Evolutionary conservation across 2,329 filamentous ascomycete species (phyloP).

Genomic region (Phyllosticta citrichinensis): DNA sequence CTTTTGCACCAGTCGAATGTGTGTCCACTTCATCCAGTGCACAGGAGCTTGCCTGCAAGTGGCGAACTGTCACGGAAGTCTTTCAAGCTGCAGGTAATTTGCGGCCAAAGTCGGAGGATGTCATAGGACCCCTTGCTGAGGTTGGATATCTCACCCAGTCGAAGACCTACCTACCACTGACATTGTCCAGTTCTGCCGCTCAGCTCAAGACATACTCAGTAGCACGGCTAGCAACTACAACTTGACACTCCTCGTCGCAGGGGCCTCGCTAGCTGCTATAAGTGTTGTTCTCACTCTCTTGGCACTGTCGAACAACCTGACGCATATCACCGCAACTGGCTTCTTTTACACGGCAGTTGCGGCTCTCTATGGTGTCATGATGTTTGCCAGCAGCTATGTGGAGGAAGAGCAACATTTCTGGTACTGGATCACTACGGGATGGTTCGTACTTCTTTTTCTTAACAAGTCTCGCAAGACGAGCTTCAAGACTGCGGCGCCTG

Average conservation of each 20-base stretch:
- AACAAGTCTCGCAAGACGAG: constrained; percentile 14
- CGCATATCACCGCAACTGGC: constrained; percentile 37
- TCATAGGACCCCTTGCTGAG: constrained; percentile 12
- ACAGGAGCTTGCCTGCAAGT: constrained; percentile 54
- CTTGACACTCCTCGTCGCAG: constrained; percentile 48
- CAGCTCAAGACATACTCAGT: constrained; percentile 71
- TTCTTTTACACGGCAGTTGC: constrained; percentile 28
- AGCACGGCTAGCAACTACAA: constrained; percentile 90
- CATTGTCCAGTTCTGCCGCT: background rate
- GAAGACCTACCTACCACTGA: background rate
- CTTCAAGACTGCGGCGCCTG: constrained; percentile 4
- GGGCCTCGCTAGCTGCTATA: constrained; percentile 32
- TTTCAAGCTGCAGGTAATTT: background rate
- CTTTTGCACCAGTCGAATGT: constrained; percentile 13
- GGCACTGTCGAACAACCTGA: constrained; percentile 28
- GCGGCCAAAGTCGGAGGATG: background rate
- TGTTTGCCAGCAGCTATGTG: constrained; percentile 97
- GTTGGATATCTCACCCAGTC: constrained; percentile 21
- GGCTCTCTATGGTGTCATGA: constrained; percentile 64
- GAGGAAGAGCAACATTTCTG: constrained; percentile 98
- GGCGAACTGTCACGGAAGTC: constrained; percentile 37
- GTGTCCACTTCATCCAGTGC: constrained; percentile 16
- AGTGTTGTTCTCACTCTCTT: constrained; percentile 32
- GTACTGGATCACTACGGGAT: constrained; percentile 79
- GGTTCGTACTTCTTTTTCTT: constrained; percentile 45